Evolutionary conservation across 2,329 filamentous ascomycete species (phyloP), one percentile per base, ranked within the genome.

Genomic region (Claviceps citrina): DNA sequence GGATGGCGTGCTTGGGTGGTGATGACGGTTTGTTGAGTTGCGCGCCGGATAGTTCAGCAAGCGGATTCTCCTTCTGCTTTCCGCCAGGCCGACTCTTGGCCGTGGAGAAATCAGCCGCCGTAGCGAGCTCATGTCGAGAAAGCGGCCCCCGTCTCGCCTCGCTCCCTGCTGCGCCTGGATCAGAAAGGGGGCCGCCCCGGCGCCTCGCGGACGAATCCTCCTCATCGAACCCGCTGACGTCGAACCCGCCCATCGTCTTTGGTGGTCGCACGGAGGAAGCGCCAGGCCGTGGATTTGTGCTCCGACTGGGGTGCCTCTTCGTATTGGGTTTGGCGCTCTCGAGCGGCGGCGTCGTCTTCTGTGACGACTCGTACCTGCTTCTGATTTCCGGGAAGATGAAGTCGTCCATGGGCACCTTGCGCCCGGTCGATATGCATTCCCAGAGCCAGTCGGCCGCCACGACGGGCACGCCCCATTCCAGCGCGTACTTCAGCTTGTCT

Each of bases 381-480:
- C 56, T 59, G 22, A 73, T 51, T 44, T 70, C 64, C 0, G 66
- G 57, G 40, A 69, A 73, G 41, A 72, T 51, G 38, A 61, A 73
- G 6, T 56, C 49, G 30, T 65, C 60, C 32, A 67, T 55, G 1
- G 71, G 66, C 3, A 65, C 56, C 3, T 63, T 59, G 45, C 50
- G 62, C 5, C 73, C 73, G 0, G 63, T 72, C 51, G 68, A 66
- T 38, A 95, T 76, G 47, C 82, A 91, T 38, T 79, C 71, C 78
- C 83, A 91, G 3, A 98, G 66, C 91, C 91, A 98, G 18, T 80
- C 73, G 15, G 76, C 73, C 7, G 72, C 72, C 9, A 96, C 82
- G n/a, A 89, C 76, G 2, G 86, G 84, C 9, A 96, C 80, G 4
- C 71, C 70, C 68, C 83, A 84, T 49, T 78, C 70, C 7, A 76